phyloP scores from a whole-genome alignment of 176 grass and related monocot species.

The Oryza meyeriana region DNA sequence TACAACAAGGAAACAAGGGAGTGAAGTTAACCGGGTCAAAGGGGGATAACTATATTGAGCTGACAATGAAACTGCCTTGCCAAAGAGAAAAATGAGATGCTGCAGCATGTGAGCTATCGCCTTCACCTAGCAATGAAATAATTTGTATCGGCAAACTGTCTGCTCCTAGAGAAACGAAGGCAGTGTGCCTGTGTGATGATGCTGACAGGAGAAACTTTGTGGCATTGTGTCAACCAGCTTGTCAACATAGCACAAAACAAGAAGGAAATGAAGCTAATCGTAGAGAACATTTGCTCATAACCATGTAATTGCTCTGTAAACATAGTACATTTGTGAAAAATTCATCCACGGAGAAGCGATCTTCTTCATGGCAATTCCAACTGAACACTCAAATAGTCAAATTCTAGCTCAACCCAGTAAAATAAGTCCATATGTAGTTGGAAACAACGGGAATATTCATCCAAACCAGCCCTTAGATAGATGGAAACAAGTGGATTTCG shows the following conservation, averaged over 20 bases:
- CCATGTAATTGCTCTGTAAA: neutral
- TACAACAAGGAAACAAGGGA: neutral
- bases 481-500: neutral
- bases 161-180: neutral
- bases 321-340: neutral
- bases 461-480: neutral
- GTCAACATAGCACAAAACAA: neutral
- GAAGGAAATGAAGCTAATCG: neutral
- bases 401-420: neutral
- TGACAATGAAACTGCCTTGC: neutral
- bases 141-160: neutral
- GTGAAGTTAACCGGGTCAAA: neutral
- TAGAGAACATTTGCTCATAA: neutral
- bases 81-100: neutral
- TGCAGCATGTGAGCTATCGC: neutral
- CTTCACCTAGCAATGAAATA: neutral
- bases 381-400: neutral
- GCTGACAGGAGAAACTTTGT: neutral
- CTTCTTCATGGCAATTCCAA: neutral
- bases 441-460: neutral
- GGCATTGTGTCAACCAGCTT: neutral
- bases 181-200: neutral
- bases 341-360: neutral
- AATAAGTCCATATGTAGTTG: neutral
- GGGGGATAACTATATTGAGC: neutral